A percentile compares a stretch with the other conserved stretches of the same genome.
phyloP scores from a whole-genome alignment of 345 rosid species.

The Hibiscus syriacus region DNA sequence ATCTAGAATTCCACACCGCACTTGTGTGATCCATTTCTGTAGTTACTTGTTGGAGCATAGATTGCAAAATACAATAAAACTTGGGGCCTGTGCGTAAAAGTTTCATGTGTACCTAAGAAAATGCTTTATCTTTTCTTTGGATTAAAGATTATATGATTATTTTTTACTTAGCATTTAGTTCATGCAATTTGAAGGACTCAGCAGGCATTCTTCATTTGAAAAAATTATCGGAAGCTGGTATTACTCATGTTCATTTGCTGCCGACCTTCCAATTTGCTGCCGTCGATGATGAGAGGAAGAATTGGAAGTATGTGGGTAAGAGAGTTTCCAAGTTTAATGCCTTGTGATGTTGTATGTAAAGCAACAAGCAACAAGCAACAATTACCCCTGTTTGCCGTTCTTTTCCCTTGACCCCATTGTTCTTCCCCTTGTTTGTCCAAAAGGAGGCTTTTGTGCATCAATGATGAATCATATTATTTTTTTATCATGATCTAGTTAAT shows the following conservation, averaged over 20 bases:
- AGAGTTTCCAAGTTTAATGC: background rate
- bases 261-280: conserved; percentile 85
- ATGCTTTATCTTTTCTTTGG: background rate
- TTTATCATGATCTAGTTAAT: background rate
- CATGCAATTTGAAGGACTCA: conserved; percentile 51
- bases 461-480: background rate
- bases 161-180: conserved; percentile 5
- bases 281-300: conserved; percentile 76
- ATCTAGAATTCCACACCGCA: background rate
- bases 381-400: background rate
- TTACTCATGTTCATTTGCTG: conserved; percentile 83
- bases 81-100: background rate
- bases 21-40: background rate
- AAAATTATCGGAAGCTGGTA: conserved; percentile 78
- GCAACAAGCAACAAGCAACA: background rate
- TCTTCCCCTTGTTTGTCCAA: background rate
- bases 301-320: conserved; percentile 79
- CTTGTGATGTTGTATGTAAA: background rate
- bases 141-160: background rate
- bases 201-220: conserved; percentile 70
- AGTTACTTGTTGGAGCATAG: background rate
- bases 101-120: conserved; percentile 7
- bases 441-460: background rate
- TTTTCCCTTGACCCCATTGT: background rate
- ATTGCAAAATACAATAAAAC: background rate